Evolutionary conservation across 1,284 basidiomycete genomes (phyloP).

Genomic region (Apiotrichum montevideense): DNA sequence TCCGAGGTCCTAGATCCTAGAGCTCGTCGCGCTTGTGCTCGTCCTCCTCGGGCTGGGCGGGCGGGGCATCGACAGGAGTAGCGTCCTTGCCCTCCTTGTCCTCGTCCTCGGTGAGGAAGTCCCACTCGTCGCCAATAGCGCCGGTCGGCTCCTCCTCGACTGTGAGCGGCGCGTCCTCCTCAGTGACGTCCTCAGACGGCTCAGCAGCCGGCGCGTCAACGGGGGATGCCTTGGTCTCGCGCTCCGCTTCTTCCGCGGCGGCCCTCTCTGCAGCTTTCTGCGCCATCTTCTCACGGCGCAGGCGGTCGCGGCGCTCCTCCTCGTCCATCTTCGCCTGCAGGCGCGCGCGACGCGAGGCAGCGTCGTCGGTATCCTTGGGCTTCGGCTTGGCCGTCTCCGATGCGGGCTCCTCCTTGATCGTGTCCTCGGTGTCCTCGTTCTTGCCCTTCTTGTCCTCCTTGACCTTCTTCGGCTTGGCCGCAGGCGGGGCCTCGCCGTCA

Average conservation of each 20-base stretch:
- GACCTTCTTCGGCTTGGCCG: slow-evolving; percentile 1
- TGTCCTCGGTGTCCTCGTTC: not conserved
- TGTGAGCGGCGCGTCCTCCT: slow-evolving; percentile 1
- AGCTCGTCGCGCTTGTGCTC: slow-evolving; percentile 11
- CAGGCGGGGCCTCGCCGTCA: not conserved
- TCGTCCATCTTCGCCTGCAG: slow-evolving; percentile 38
- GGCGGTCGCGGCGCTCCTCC: slow-evolving; percentile 35
- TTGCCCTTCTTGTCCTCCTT: not conserved
- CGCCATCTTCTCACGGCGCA: slow-evolving; percentile 32
- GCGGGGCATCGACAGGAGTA: not conserved
- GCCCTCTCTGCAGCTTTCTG: slow-evolving; percentile 8
- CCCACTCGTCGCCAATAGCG: no score
- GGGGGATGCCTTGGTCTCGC: slow-evolving; percentile 2
- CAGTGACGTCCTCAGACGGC: slow-evolving; percentile 10
- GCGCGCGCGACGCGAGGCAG: slow-evolving; percentile 21
- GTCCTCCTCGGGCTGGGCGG: slow-evolving; percentile 1
- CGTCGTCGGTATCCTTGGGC: slow-evolving; percentile 11
- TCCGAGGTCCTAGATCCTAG: not conserved
- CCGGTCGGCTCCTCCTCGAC: not conserved
- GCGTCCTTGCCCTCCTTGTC: not conserved
- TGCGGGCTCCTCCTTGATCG: slow-evolving; percentile 5
- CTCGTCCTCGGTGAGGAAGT: not conserved
- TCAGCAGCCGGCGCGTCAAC: slow-evolving; percentile 11
- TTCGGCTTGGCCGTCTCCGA: slow-evolving; percentile 14
- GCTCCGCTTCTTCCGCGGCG: not conserved